Conservation (phyloP, 164 flowering plant genomes). For the Saururus chinensis region DNA sequence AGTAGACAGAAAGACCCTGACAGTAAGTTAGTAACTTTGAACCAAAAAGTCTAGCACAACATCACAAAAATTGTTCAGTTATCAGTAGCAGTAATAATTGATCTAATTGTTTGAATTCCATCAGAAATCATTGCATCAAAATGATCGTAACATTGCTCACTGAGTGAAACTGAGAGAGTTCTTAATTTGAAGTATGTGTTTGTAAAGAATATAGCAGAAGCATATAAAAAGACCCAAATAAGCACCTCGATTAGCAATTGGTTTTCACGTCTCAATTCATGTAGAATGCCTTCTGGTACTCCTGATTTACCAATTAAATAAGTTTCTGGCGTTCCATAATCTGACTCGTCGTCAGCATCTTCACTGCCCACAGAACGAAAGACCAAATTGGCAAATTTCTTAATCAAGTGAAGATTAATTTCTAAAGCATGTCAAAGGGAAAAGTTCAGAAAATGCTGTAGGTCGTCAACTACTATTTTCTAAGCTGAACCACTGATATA, state of each 20-base stretch:
- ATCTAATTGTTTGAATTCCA: no score
- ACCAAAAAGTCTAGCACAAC: no score
- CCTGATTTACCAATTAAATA: conserved; percentile 2
- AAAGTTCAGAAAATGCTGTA: neutral
- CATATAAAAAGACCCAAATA: neutral
- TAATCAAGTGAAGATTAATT: neutral
- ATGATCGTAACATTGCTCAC: neutral
- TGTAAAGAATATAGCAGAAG: no score
- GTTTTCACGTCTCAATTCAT: conserved; percentile 1
- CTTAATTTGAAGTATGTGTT: neutral
- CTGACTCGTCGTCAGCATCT: neutral
- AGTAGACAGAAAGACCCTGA: no score
- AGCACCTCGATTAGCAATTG: conserved; percentile 1
- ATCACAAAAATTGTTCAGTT: no score
- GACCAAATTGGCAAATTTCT: neutral
- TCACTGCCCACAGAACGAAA: neutral
- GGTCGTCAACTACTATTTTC: neutral
- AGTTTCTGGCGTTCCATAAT: neutral
- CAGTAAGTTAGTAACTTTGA: no score
- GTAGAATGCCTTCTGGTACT: conserved; percentile 1
- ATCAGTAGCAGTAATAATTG: no score
- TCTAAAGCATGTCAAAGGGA: neutral
- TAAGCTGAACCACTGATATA: neutral
- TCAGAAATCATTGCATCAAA: no score
- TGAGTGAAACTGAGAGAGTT: neutral